Evolutionary conservation across 345 rosid genomes (phyloP).

Genomic region (Kernera saxatilis): DNA sequence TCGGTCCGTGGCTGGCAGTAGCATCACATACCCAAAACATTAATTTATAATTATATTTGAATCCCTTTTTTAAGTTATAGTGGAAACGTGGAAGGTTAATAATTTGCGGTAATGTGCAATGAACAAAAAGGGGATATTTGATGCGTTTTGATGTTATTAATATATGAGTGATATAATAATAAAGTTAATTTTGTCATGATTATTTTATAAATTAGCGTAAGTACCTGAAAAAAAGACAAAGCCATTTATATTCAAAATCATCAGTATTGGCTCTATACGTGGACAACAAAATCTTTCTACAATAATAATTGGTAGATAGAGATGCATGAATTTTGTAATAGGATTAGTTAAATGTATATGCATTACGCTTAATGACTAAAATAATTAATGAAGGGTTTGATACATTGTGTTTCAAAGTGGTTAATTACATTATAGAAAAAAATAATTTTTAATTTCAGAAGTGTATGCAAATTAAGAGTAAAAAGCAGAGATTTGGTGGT

Average conservation of each 20-base stretch:
- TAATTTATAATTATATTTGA: background rate
- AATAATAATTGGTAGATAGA: conserved; percentile 2
- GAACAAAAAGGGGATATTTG: background rate
- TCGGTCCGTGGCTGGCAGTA: conserved; percentile 25
- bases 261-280: conserved; percentile 2
- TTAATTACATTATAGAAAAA: background rate
- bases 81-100: conserved; percentile 23
- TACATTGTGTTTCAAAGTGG: conserved; percentile 6
- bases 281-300: conserved; percentile 7
- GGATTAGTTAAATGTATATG: background rate
- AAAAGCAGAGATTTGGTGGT: conserved; percentile 18
- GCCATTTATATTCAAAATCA: conserved; percentile 11
- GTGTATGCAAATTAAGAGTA: background rate
- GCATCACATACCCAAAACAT: conserved; percentile 22
- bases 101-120: conserved; percentile 8
- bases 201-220: background rate
- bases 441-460: background rate
- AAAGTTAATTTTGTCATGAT: background rate
- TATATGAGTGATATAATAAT: background rate
- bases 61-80: background rate
- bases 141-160: background rate
- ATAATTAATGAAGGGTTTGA: background rate
- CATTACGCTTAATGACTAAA: background rate
- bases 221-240: background rate
- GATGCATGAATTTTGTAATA: conserved; percentile 7